Evolutionary conservation across 768 basidiomycete species (phyloP), one percentile per base, ranked within the genome.

Genomic region (Podaxis sp.): DNA sequence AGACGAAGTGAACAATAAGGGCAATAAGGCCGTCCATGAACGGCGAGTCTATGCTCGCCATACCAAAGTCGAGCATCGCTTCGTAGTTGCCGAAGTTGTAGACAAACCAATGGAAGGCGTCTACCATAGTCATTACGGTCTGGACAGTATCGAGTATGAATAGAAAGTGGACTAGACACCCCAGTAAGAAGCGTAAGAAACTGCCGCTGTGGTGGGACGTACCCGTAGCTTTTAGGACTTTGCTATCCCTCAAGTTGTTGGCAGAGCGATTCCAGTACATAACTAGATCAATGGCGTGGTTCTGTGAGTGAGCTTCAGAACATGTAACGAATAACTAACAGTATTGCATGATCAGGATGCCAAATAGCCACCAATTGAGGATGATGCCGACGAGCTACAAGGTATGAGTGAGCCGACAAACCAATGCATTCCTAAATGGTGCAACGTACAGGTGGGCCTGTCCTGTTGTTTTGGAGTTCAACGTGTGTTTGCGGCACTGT

Each of bases 331-430:
- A 15, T 9, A 41, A 55, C 60, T 3, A 29, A 61, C 60, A 49
- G 29, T 61, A 61, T 55, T 61, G 60, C 60, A 61, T 61, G 41
- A 61, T 7, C 3, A 61, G 43, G 22, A 61, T 61, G 15, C 60
- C 60, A 38, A 37, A 61, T 27, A 61, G 46, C 60, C 60, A 61
- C 60, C 60, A 61, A 19, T 55, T 61, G n/a, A 61, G 60, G 13
- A 55, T 15, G 41, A 61, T 55, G 22, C 53, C 54, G 15, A 61
- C 60, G 19, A 52, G 37, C 29, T 41, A 43, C 49, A 15, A 19
- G 2, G 33, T 9, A 29, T 57, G 6, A 15, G 15, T n/a, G 36
- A 6, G 19, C 24, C 3, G 13, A 50, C 22, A 27, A 27, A 17
- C 8, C 4, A 15, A 24, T 22, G 13, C 5, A 50, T 50, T 24